Evolutionary conservation across 2,329 filamentous ascomycete genomes (phyloP), one percentile per base, ranked within the genome.

Genomic region (Ambrosiella xylebori): DNA sequence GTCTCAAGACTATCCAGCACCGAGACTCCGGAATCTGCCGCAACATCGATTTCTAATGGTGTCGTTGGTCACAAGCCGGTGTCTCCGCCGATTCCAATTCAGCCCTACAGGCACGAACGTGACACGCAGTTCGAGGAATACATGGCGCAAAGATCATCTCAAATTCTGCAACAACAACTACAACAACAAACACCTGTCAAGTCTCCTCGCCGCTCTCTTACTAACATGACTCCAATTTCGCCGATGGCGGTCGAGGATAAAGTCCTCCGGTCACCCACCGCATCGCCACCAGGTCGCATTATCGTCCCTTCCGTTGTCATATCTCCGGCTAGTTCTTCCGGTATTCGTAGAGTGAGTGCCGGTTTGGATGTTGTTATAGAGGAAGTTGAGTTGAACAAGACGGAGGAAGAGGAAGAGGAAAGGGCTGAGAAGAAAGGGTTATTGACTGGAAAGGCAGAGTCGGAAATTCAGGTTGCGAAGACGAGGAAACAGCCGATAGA

Each of bases 81-180:
- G 3, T 13, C 15, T 15, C 13, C 52, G 36, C 38, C 54, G 17
- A 15, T 39, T 17, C 36, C 52, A 17, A 3, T 37, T 36, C 19
- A 41, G 8, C 66, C 68, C 45, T 76, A 76, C 64, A 69, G 67
- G 56, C 73, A 76, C 65, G 67, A 71, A 65, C 69, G 74, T 5
- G 71, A 75, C 57, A 76, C 74, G 3, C 68, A 72, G 57, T 76
- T 75, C 59, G 74, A 76, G 54, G 69, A 71, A 4, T 76, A 73
- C 63, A 63, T 73, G 15, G 68, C 68, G 13, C 9, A 53, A 17
- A 45, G 49, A 13, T 15, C 17, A 11, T 57, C 55, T 6, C 15
- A n/a, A 47, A 39, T 13, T 35, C 44, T 9, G 13, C 53, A 55
- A 13, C 55, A 6, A 35, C 44, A 15, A 51, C 13, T 12, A 15